These are phyloP conservation scores for Pseudogymnoascus sp. DNA, from an alignment of 2,329 filamentous ascomycete genomes.

Conservation along the genomic window DNA sequence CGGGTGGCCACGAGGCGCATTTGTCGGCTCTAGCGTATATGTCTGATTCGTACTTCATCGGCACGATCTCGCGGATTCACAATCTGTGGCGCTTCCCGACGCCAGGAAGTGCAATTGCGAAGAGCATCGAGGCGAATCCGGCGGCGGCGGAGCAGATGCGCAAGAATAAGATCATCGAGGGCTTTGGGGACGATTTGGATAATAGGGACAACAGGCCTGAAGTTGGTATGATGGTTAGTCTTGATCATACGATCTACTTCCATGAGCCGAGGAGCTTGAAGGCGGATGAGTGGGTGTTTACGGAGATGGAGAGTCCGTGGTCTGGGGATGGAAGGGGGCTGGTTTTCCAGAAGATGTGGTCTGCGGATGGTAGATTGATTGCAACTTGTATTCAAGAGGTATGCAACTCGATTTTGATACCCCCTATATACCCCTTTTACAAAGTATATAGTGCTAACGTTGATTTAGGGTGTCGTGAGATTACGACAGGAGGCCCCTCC, in stretches of 20 bases:
- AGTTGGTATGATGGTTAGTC: slow-evolving; percentile 76
- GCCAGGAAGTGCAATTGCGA: slow-evolving; percentile 23
- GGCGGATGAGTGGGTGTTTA: slow-evolving; percentile 70
- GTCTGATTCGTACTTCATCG: slow-evolving; percentile 88
- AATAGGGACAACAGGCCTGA: slow-evolving; percentile 44
- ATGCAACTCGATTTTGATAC: slow-evolving; percentile 11
- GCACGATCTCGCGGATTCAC: slow-evolving; percentile 75
- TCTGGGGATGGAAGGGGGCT: slow-evolving; percentile 68
- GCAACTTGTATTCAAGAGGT: slow-evolving; percentile 77
- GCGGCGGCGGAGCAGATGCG: slow-evolving; percentile 44
- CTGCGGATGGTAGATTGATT: slow-evolving; percentile 60
- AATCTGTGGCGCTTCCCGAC: slow-evolving; percentile 65
- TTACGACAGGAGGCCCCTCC: slow-evolving; percentile 34
- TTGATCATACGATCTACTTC: slow-evolving; percentile 69
- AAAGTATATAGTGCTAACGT: slow-evolving; percentile 18
- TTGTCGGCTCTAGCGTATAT: slow-evolving; percentile 86
- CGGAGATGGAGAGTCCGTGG: slow-evolving; percentile 75
- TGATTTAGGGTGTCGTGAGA: slow-evolving; percentile 40
- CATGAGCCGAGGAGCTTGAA: slow-evolving; percentile 50
- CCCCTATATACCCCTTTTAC: background rate
- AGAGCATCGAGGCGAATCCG: background rate
- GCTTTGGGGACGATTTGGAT: slow-evolving; percentile 36
- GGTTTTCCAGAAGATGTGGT: slow-evolving; percentile 67
- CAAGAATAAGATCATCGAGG: slow-evolving; percentile 28
- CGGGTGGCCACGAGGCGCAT: slow-evolving; percentile 71